Conservation (phyloP, 805 yeast genomes). For the Yarrowia alimentaria region DNA sequence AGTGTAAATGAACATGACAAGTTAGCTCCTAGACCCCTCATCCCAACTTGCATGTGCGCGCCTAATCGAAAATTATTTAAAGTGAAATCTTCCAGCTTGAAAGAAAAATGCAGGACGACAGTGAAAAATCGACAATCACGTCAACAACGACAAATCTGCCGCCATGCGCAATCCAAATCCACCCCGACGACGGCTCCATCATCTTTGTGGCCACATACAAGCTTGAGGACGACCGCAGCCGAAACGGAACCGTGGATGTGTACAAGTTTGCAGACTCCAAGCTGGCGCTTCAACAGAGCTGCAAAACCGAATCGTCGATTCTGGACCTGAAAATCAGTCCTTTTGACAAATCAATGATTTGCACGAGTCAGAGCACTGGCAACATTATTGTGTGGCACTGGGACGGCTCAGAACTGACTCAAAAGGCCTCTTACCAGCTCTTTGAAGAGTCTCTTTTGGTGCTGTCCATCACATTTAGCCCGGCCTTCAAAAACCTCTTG, state of each 20-base stretch:
- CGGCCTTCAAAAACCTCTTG: slow-evolving; percentile 42
- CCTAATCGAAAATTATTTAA: slow-evolving; percentile 16
- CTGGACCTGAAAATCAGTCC: slow-evolving; percentile 74
- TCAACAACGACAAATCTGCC: slow-evolving; percentile 53
- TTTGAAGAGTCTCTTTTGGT: slow-evolving; percentile 53
- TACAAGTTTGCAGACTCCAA: slow-evolving; percentile 45
- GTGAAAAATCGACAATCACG: slow-evolving; percentile 12
- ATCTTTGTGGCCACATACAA: slow-evolving; percentile 79
- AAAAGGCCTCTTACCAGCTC: slow-evolving; percentile 44
- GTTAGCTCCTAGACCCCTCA: too few species aligned
- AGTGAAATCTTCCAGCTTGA: not conserved
- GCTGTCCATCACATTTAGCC: slow-evolving; percentile 63
- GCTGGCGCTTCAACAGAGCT: slow-evolving; percentile 30
- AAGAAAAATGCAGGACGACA: slow-evolving; percentile 19
- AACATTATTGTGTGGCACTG: slow-evolving; percentile 60
- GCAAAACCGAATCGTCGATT: slow-evolving; percentile 48
- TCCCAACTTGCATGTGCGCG: too few species aligned
- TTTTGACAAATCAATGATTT: slow-evolving; percentile 47
- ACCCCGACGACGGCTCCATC: slow-evolving; percentile 49
- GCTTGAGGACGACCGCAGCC: slow-evolving; percentile 55
- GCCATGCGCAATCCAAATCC: slow-evolving; percentile 75
- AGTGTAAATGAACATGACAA: too few species aligned
- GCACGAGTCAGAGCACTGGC: slow-evolving; percentile 82
- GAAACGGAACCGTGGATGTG: slow-evolving; percentile 64
- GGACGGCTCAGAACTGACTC: slow-evolving; percentile 29